Evolutionary conservation across 495 filamentous ascomycete species (phyloP).

Genomic region (Daldinia bambusicola): DNA sequence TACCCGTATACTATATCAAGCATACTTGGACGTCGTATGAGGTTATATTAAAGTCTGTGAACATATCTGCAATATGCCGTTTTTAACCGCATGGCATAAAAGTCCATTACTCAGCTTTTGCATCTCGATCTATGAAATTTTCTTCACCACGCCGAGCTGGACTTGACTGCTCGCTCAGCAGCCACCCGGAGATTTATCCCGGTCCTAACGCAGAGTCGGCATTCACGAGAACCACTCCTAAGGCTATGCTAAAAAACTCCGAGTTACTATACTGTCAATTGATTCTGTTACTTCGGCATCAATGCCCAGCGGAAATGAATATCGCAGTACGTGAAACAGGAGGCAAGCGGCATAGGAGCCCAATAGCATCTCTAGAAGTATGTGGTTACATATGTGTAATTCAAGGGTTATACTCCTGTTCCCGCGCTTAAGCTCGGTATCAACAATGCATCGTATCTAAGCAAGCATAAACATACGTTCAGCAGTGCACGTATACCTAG

Average conservation of each 20-base stretch:
- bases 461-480: slow-evolving; percentile 2
- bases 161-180: not conserved
- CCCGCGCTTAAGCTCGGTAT: not conserved
- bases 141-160: not conserved
- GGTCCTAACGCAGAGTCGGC: slow-evolving; percentile 20
- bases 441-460: not conserved
- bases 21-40: slow-evolving; percentile 14
- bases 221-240: slow-evolving; percentile 42
- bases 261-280: slow-evolving; percentile 10
- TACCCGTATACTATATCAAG: slow-evolving; percentile 32
- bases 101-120: slow-evolving; percentile 4
- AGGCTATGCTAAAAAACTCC: slow-evolving; percentile 33
- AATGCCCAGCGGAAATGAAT: slow-evolving; percentile 7
- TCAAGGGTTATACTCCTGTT: not conserved
- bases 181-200: slow-evolving; percentile 28
- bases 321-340: slow-evolving; percentile 6
- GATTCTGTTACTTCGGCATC: slow-evolving; percentile 3
- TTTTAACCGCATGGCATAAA: not conserved
- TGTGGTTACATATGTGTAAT: slow-evolving; percentile 18
- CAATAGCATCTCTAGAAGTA: not conserved
- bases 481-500: not conserved
- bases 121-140: not conserved
- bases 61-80: slow-evolving; percentile 4
- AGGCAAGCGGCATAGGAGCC: slow-evolving; percentile 15
- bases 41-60: slow-evolving; percentile 6